Evolutionary conservation across 202 grass and related monocot genomes (phyloP), one percentile per base, ranked within the genome.

Genomic region (Brachypodium distachyon): DNA sequence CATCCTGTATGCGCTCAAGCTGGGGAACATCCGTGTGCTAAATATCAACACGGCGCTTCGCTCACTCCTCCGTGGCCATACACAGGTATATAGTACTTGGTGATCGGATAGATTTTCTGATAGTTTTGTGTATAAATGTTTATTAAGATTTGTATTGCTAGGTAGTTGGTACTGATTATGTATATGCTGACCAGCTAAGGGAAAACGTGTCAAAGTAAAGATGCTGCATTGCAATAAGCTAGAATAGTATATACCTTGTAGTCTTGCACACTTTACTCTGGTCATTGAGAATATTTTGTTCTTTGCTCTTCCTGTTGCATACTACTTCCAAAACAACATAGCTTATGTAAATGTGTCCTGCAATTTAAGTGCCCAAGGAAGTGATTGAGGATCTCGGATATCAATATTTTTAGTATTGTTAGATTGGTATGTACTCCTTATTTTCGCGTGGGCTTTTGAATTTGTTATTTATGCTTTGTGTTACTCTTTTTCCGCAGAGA

Each of bases 11-110:
- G 96, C 89, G 42, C 89, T 99, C 34, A 96, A 88, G 81, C 85
- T 99, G 44, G 96, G 91, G 54, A 92, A 92, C 77, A 96, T 99
- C 51, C 82, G 96, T 29, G 89, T 96, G 69, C 87, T 99, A 1
- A 99, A 99, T 83, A 99, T 95, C 83, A 92, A 99, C 51, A 99
- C 96, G 21, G 91, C 92, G 11, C 85, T 99, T 37, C 90, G 96
- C 76, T 96, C 96, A 4, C 92, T 99, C 19, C 92, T 99, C 54
- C 87, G 92, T 52, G 96, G 96, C 52, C 96, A 99, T 48, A 66
- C 96, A 41, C 96, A 99, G 96, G 96, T 99, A 82, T 59, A 49
- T 9, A n/a, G n/a, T n/a, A 41, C 6, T 21, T 8, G 55, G 13
- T 60, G 38, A 11, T 47, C 72, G 73, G 49, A 23, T 28, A 48